phyloP scores from a whole-genome alignment of 108 stramenopile genomes.

The Nitzschia putrida region DNA sequence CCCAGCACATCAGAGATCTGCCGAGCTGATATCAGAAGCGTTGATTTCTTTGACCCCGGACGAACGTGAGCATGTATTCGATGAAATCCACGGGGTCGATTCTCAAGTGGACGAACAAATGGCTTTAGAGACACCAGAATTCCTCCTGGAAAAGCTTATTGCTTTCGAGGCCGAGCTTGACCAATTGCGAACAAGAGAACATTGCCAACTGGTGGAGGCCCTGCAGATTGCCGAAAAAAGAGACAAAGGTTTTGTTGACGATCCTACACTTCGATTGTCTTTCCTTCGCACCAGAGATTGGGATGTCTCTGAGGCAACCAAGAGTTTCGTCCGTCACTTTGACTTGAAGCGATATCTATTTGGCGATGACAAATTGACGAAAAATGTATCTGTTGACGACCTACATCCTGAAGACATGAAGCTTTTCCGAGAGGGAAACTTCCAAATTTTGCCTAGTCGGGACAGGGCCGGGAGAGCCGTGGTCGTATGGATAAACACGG shows the following conservation, averaged over 20 bases:
- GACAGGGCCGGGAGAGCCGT: constrained; percentile 18
- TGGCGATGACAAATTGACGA: constrained; percentile 11
- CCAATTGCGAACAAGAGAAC: not conserved
- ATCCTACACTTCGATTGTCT: too few relatives aligned
- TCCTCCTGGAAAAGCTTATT: not conserved
- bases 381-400: constrained; percentile 13
- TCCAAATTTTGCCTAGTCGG: constrained; percentile 12
- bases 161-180: not conserved
- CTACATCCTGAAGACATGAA: constrained; percentile 15
- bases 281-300: too few relatives aligned
- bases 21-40: constrained; percentile 11
- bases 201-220: not conserved
- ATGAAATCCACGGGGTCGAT: constrained; percentile 15
- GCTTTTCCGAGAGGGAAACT: not conserved
- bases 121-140: not conserved
- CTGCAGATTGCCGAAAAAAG: not conserved
- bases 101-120: not conserved
- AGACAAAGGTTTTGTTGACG: too few relatives aligned
- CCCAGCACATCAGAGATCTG: not conserved
- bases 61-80: constrained; percentile 14
- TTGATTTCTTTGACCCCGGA: constrained; percentile 5
- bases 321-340: constrained; percentile 8
- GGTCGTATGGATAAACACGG: not conserved
- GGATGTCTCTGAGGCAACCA: not conserved
- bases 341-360: constrained; percentile 26